phyloP scores from a whole-genome alignment of 768 basidiomycete species.

The Suillus paluster region DNA sequence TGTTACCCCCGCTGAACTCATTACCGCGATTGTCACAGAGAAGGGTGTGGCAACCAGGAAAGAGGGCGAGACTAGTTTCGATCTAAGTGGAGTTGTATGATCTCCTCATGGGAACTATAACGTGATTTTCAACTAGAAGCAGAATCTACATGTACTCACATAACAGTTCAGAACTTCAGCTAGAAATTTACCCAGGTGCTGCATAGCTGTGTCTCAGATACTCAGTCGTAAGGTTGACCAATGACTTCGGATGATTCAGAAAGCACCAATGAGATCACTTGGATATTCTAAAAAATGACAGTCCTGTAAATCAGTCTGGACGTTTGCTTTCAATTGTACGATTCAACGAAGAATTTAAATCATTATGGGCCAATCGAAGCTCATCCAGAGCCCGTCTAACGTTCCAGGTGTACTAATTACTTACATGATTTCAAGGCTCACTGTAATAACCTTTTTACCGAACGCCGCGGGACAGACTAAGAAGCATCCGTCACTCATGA shows the following conservation, averaged over 20 bases:
- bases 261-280: not conserved
- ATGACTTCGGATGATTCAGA: too few species aligned
- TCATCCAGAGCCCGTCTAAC: too few species aligned
- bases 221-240: too few species aligned
- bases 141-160: not conserved
- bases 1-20: constrained; percentile 91
- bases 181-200: not conserved
- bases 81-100: constrained; percentile 50
- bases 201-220: not conserved
- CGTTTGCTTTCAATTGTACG: not conserved
- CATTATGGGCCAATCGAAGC: too few species aligned
- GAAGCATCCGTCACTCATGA: not conserved
- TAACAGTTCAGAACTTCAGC: not conserved
- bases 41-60: constrained; percentile 85
- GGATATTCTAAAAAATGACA: not conserved
- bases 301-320: not conserved
- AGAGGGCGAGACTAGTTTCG: constrained; percentile 60
- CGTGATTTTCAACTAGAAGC: not conserved
- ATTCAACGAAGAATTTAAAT: too few species aligned
- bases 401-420: too few species aligned
- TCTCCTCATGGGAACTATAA: not conserved
- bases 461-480: not conserved
- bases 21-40: constrained; percentile 95
- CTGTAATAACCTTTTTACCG: too few species aligned
- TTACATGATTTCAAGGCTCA: not conserved